Percentiles rank a stretch among this genome's conserved stretches.
phyloP scores from a whole-genome alignment of 768 basidiomycete genomes.

The Hortiboletus campestris region DNA sequence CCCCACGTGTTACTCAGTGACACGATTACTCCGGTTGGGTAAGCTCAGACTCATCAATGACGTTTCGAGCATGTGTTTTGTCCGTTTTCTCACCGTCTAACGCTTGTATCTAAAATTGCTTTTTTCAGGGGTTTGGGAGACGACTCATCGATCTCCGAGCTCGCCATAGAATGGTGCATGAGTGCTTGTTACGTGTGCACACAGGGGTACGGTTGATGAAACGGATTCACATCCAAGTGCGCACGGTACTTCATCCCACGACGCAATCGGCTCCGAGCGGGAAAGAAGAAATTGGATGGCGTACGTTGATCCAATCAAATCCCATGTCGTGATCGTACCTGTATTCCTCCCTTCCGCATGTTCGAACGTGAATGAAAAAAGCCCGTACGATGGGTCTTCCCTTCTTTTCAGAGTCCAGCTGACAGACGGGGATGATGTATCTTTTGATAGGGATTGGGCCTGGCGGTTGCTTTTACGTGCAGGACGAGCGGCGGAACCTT shows the following conservation, averaged over 20 bases:
- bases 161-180: not conserved
- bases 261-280: conserved; percentile 15
- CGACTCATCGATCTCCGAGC: not conserved
- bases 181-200: conserved; percentile 9
- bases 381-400: not conserved
- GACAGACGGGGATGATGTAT: conserved; percentile 8
- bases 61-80: not conserved
- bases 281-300: conserved; percentile 4
- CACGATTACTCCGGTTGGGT: not conserved
- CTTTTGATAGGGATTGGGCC: conserved; percentile 8
- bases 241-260: not conserved
- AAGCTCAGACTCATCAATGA: not conserved
- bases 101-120: not conserved
- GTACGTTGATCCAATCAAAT: conserved; percentile 13
- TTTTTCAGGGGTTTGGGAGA: not conserved
- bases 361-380: conserved; percentile 9
- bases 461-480: conserved; percentile 23
- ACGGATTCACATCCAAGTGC: not conserved
- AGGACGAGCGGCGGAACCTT: conserved; percentile 1
- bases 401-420: conserved; percentile 1
- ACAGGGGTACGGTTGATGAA: not conserved
- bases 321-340: not conserved
- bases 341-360: not conserved
- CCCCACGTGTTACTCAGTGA: conserved; percentile 2
- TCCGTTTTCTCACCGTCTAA: not conserved